phyloP scores from a whole-genome alignment of 495 filamentous ascomycete genomes.

The Annulohypoxylon moriforme region DNA sequence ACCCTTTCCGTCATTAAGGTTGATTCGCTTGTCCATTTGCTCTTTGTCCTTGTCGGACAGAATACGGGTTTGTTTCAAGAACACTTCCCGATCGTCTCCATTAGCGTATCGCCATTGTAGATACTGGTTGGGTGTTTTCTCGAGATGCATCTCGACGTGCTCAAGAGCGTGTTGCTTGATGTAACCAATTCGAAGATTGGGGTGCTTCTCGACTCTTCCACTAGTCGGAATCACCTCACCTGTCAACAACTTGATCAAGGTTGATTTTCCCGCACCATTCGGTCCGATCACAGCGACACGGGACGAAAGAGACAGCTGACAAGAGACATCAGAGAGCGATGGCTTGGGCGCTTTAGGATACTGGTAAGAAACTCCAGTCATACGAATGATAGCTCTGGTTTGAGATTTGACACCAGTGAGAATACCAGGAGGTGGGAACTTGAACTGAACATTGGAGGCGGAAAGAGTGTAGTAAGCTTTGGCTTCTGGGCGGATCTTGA shows the following conservation, averaged over 20 bases:
- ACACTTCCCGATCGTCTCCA: constrained; percentile 95
- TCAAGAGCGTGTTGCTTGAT: constrained; percentile 99
- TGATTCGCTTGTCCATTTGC: constrained; percentile 90
- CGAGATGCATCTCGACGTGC: constrained; percentile 99
- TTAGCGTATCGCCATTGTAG: constrained; percentile 98
- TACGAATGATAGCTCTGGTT: constrained; percentile 93
- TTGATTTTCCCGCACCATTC: constrained; percentile 98
- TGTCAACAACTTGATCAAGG: constrained; percentile 97
- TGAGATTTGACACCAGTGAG: constrained; percentile 93
- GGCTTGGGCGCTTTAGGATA: constrained; percentile 90
- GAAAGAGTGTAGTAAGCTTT: constrained; percentile 99
- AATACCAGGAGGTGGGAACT: constrained; percentile 96
- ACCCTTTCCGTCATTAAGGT: constrained; percentile 84
- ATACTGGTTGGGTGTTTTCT: constrained; percentile 99
- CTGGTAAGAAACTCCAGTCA: constrained; percentile 89
- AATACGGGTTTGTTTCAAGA: constrained; percentile 96
- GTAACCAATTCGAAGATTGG: constrained; percentile 98
- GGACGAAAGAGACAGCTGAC: constrained; percentile 87
- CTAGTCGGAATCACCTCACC: constrained; percentile 88
- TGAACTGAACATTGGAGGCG: constrained; percentile 90
- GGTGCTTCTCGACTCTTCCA: constrained; percentile 97
- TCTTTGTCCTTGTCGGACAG: constrained; percentile 84
- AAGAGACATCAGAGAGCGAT: constrained; percentile 86
- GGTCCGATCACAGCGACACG: constrained; percentile 95
- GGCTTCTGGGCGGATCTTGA: constrained; percentile 91